Percentiles rank a stretch among this genome's conserved stretches.
phyloP scores from a whole-genome alignment of 129 eudicot species.

The sunflower (Helianthus annuus) region DNA sequence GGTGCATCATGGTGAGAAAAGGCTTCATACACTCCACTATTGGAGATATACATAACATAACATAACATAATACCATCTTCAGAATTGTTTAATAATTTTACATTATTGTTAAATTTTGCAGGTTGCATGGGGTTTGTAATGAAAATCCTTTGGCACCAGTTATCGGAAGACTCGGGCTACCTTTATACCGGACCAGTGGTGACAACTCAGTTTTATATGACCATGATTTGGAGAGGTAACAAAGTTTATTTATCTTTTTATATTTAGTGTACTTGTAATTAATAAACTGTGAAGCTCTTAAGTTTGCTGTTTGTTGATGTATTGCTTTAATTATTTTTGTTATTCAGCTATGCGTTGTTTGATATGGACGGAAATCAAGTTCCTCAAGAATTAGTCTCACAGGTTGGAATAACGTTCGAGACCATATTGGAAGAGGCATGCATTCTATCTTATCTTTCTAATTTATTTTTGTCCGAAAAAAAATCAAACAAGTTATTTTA shows the following conservation, averaged over 20 bases:
- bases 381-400: constrained; percentile 79
- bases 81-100: not conserved
- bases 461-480: not conserved
- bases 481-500: not conserved
- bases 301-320: constrained; percentile 7
- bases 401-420: constrained; percentile 87
- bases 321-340: constrained; percentile 6
- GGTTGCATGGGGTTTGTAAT: constrained; percentile 99
- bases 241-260: not conserved
- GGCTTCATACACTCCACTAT: constrained; percentile 7
- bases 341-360: constrained; percentile 81
- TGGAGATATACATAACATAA: not conserved
- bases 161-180: constrained; percentile 86
- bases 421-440: constrained; percentile 83
- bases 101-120: constrained; percentile 28
- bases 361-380: constrained; percentile 93
- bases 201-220: constrained; percentile 97
- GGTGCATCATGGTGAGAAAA: constrained; percentile 94
- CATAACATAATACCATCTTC: constrained; percentile 9
- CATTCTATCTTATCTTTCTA: constrained; percentile 14
- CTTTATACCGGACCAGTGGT: constrained; percentile 95
- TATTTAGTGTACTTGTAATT: not conserved
- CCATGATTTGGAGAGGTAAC: constrained; percentile 96
- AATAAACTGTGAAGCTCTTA: not conserved
- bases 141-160: constrained; percentile 97